A percentile compares a stretch with the other conserved stretches of the same genome.
Evolutionary conservation across 2,329 filamentous ascomycete species (phyloP).

Genomic region (Fusarium liriodendri): DNA sequence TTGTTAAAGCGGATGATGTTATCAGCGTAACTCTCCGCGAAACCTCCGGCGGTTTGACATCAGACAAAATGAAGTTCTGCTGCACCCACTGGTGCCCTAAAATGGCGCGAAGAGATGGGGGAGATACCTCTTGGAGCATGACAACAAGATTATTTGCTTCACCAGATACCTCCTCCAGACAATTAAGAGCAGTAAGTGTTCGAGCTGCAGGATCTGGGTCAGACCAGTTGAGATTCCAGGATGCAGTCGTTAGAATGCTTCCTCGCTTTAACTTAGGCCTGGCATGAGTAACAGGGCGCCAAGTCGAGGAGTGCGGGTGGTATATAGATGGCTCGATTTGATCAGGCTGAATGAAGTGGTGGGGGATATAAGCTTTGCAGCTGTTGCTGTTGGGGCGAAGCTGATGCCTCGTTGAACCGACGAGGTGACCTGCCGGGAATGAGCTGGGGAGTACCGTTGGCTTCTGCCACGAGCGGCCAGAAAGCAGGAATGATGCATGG

Average conservation of each 20-base stretch:
- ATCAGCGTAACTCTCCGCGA: not conserved
- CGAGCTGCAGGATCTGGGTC: conserved; percentile 2
- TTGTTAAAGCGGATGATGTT: not conserved
- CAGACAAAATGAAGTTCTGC: conserved; percentile 12
- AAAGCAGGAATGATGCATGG: not conserved
- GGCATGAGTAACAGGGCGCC: not conserved
- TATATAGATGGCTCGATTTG: not conserved
- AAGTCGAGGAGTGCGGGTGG: not conserved
- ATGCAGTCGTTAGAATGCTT: not conserved
- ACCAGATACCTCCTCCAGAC: not conserved
- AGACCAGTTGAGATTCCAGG: conserved; percentile 15
- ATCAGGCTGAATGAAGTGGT: not conserved
- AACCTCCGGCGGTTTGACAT: not conserved
- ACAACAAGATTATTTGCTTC: not conserved
- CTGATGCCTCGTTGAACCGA: not conserved
- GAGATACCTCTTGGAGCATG: conserved; percentile 11
- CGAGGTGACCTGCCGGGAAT: no score
- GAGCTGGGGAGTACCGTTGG: not conserved
- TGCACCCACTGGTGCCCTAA: not conserved
- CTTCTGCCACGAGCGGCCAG: not conserved
- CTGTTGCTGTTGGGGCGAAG: not conserved
- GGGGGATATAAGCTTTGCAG: not conserved
- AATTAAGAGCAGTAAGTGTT: no score
- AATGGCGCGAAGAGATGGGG: not conserved
- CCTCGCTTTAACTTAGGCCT: not conserved